These are phyloP conservation scores for Didymella lethalis DNA, from an alignment of 2,329 filamentous ascomycete species.

Conservation along the genomic window DNA sequence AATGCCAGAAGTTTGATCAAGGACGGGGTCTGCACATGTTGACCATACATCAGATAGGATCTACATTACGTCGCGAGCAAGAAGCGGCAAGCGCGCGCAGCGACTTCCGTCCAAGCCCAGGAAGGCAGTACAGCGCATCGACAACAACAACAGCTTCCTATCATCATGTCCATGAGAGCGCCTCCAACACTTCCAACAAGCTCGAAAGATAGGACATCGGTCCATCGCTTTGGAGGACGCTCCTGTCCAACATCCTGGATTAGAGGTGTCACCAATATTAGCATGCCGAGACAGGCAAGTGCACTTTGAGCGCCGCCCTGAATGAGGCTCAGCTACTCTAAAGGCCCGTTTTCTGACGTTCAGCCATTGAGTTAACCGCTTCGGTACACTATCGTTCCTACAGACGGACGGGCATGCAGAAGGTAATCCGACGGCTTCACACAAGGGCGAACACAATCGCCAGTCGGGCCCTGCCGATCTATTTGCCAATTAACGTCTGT, in stretches of 20 bases:
- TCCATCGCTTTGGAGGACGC: not conserved
- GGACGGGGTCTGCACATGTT: not conserved
- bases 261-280: not conserved
- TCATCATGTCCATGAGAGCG: not conserved
- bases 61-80: no score
- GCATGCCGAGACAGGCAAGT: not conserved
- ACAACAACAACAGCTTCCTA: not conserved
- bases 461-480: not conserved
- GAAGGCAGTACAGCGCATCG: not conserved
- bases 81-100: not conserved
- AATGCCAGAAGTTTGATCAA: not conserved
- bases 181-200: not conserved
- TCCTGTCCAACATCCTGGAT: not conserved
- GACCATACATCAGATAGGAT: not conserved
- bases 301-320: not conserved
- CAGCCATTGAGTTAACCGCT: no score
- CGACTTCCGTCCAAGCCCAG: not conserved
- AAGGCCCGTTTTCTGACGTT: not conserved
- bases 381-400: not conserved
- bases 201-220: not conserved
- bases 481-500: not conserved
- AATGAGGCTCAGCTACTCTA: not conserved
- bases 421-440: not conserved
- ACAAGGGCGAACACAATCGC: not conserved
- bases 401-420: not conserved